phyloP scores from a whole-genome alignment of 208 protist genomes.

The Acanthamoeba castellanii region DNA sequence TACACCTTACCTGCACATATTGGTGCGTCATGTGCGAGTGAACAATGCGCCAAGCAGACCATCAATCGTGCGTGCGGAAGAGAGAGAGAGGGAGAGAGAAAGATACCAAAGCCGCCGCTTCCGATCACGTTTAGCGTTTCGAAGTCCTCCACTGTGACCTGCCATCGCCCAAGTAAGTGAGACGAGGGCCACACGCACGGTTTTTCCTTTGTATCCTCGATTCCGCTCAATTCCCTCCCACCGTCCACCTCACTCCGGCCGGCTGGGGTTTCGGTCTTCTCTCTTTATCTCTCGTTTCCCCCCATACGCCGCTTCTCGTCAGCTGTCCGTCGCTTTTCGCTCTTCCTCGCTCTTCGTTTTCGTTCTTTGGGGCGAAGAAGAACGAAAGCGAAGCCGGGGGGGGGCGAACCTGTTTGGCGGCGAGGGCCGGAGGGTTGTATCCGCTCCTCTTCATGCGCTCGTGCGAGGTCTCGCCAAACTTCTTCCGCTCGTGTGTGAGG shows the following conservation, averaged over 20 bases:
- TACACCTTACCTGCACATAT: conserved; percentile 79
- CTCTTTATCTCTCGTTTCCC: too few relatives aligned
- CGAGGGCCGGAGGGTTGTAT: background rate
- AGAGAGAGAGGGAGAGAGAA: background rate
- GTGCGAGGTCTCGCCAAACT: background rate
- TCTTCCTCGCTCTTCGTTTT: background rate
- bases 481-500: background rate
- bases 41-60: too few relatives aligned
- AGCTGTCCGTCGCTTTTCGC: background rate
- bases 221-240: background rate
- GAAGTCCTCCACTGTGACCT: conserved; percentile 87
- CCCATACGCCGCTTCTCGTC: too few relatives aligned
- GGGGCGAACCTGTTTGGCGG: background rate
- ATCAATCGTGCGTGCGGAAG: background rate
- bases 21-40: background rate
- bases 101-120: conserved; percentile 88
- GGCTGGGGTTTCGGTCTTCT: background rate
- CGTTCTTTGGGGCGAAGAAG: background rate
- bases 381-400: background rate
- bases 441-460: conserved; percentile 18
- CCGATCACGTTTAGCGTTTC: conserved; percentile 89
- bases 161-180: too few relatives aligned
- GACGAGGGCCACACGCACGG: background rate
- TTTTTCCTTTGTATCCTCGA: background rate
- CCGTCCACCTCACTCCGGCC: background rate